These are phyloP conservation scores for Phytophthora hibernalis DNA, from an alignment of 352 stramenopile species.

Conservation along the genomic window DNA sequence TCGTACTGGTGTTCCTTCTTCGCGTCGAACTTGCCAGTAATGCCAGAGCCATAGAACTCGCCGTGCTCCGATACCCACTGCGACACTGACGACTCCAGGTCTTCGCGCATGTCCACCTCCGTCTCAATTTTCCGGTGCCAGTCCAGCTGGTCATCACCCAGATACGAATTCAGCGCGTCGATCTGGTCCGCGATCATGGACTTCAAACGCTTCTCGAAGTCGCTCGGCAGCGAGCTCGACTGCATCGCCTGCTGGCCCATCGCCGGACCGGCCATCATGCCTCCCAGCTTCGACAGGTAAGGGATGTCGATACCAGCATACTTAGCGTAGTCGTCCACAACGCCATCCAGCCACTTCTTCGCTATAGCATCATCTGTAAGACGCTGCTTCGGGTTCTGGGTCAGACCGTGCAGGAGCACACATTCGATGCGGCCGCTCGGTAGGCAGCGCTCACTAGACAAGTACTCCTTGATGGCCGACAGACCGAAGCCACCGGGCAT, in stretches of 20 bases:
- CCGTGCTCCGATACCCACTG: slow-evolving; percentile 66
- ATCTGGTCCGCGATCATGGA: slow-evolving; percentile 69
- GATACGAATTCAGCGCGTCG: slow-evolving; percentile 51
- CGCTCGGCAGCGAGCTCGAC: slow-evolving; percentile 41
- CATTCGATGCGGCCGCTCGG: slow-evolving; percentile 76
- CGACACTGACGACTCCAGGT: slow-evolving; percentile 60
- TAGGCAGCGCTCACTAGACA: slow-evolving; percentile 78
- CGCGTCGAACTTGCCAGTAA: slow-evolving; percentile 68
- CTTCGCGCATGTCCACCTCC: slow-evolving; percentile 58
- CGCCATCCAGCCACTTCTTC: slow-evolving; percentile 82
- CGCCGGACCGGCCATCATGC: slow-evolving; percentile 37
- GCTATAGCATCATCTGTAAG: slow-evolving; percentile 67
- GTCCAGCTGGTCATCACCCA: slow-evolving; percentile 60
- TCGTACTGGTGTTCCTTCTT: slow-evolving; percentile 82
- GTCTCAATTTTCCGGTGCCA: slow-evolving; percentile 60
- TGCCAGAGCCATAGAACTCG: slow-evolving; percentile 61
- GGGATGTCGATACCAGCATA: slow-evolving; percentile 68
- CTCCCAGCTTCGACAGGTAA: slow-evolving; percentile 52
- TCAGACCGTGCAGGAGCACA: slow-evolving; percentile 77
- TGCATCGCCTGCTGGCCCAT: slow-evolving; percentile 42
- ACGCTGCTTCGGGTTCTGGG: slow-evolving; percentile 75
- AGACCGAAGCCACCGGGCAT: slow-evolving; percentile 87
- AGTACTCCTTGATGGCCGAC: slow-evolving; percentile 75
- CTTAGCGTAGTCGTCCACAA: slow-evolving; percentile 81
- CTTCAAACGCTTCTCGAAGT: slow-evolving; percentile 66